Conservation (phyloP, 352 stramenopile genomes). For the Pythium pyrilobum region DNA sequence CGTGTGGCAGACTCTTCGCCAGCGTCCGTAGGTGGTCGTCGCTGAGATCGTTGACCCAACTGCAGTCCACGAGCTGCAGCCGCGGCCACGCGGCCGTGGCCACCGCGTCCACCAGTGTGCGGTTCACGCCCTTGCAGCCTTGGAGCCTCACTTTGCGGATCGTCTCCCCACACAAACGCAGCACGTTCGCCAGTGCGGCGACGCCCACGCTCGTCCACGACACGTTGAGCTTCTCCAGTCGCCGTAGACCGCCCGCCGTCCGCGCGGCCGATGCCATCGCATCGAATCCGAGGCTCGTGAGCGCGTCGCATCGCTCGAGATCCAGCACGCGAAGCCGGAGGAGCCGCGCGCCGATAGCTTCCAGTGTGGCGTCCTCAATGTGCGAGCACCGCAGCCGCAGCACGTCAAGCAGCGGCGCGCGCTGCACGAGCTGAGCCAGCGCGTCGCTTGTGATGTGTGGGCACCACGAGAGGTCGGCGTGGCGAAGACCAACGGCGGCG, state of each 20-base stretch:
- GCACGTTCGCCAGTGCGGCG: neutral
- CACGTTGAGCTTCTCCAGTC: conserved; percentile 19
- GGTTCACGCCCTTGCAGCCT: conserved; percentile 14
- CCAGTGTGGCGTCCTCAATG: conserved; percentile 11
- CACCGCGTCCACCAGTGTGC: conserved; percentile 6
- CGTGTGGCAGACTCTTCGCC: neutral
- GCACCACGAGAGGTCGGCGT: conserved; percentile 25
- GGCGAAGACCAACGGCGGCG: neutral
- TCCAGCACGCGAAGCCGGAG: conserved; percentile 10
- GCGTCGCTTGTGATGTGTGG: conserved; percentile 3
- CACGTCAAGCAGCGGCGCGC: conserved; percentile 1
- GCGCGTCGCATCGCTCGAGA: conserved; percentile 18
- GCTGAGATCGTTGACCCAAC: conserved; percentile 17
- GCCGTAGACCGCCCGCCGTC: neutral
- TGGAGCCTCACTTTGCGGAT: conserved; percentile 17
- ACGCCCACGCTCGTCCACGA: conserved; percentile 18
- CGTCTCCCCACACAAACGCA: conserved; percentile 1
- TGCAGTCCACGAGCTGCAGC: conserved; percentile 20
- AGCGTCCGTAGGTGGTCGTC: conserved; percentile 13
- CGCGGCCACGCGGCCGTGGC: neutral
- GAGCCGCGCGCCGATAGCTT: neutral
- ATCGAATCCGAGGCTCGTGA: conserved; percentile 13
- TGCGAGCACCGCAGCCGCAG: conserved; percentile 17
- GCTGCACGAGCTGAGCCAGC: conserved; percentile 5
- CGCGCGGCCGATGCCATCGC: neutral